Evolutionary conservation across 2,329 filamentous ascomycete species (phyloP), one percentile per base, ranked within the genome.

Genomic region (Drechslera avenae): DNA sequence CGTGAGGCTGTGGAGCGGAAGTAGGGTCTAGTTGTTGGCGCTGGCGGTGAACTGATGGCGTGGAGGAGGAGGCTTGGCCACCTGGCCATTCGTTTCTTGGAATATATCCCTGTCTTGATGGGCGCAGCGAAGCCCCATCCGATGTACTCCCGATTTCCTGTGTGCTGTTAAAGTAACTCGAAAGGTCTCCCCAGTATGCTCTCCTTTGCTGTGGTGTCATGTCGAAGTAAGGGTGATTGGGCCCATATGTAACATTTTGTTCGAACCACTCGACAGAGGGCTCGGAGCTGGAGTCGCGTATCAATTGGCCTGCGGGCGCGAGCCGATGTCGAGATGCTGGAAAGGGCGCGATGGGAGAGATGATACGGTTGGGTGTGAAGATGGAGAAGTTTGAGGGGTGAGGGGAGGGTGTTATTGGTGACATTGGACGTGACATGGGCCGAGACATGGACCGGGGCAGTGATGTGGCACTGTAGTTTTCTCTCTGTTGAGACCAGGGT

Each of bases 211-310:
- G 9, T 0, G 16, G 21, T 3, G 9, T 14, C 32, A 48, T 36
- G 39, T 39, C 16, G 33, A 48, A 26, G 3, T 33, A 39, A 19
- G 44, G 49, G 21, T 52, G 49, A 10, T 14, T 31, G 6, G 33
- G 18, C 5, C 26, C 30, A 26, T 36, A 52, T 1, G 17, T 39
- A 42, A 48, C 13, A 34, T 33, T 13, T 28, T n/a, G 32, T 5
- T 34, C 32, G n/a, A 34, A 34, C 32, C 13, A 34, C 32, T 34
- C 32, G 32, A 14, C 7, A 17, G 7, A 16, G n/a, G n/a, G n/a
- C 32, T 34, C 32, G n/a, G n/a, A 7, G n/a, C 16, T 9, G 16
- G 32, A 28, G 8, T 28, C 26, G 26, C 26, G 26, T 4, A 28
- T 28, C 2, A 12, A 28, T 12, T 2, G 26, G 26, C 9, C 12